These are phyloP conservation scores for Aaosphaeria pasadenensis DNA, from an alignment of 2,329 filamentous ascomycete species.

Conservation along the genomic window DNA sequence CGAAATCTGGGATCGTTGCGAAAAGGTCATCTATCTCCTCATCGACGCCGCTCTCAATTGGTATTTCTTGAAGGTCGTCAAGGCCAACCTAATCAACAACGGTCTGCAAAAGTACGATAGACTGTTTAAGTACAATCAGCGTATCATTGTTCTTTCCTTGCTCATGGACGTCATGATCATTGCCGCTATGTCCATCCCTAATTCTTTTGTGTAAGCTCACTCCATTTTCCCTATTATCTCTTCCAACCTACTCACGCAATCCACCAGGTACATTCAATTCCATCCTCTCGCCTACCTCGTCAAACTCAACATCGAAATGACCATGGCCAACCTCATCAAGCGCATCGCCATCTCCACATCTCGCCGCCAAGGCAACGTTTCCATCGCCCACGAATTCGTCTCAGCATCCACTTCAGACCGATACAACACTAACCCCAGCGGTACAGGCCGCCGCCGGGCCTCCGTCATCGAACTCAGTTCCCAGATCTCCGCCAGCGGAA, in stretches of 20 bases:
- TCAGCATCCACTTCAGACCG: slow-evolving; percentile 16
- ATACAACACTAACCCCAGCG: slow-evolving; percentile 1
- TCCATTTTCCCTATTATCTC: not conserved
- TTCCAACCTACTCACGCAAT: not conserved
- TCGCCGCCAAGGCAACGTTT: slow-evolving; percentile 22
- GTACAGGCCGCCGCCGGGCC: slow-evolving; percentile 2
- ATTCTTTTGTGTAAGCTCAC: slow-evolving; percentile 42
- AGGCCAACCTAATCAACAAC: slow-evolving; percentile 47
- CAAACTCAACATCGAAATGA: slow-evolving; percentile 53
- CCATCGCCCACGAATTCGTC: slow-evolving; percentile 27
- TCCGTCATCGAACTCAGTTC: slow-evolving; percentile 24
- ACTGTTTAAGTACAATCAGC: slow-evolving; percentile 50
- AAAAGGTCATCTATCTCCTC: slow-evolving; percentile 37
- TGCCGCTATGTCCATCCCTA: slow-evolving; percentile 46
- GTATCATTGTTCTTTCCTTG: slow-evolving; percentile 50
- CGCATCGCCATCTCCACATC: slow-evolving; percentile 33
- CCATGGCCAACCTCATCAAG: slow-evolving; percentile 51
- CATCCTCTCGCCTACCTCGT: slow-evolving; percentile 50
- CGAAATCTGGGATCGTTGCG: slow-evolving; percentile 38
- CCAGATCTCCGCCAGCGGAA: slow-evolving; percentile 5
- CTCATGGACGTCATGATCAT: slow-evolving; percentile 51
- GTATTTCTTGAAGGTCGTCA: slow-evolving; percentile 44
- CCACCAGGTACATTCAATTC: slow-evolving; percentile 46
- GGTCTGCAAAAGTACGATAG: slow-evolving; percentile 52
- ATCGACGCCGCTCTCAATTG: slow-evolving; percentile 38